Evolutionary conservation across 2,329 filamentous ascomycete genomes (phyloP).

Genomic region (Septoria linicola): DNA sequence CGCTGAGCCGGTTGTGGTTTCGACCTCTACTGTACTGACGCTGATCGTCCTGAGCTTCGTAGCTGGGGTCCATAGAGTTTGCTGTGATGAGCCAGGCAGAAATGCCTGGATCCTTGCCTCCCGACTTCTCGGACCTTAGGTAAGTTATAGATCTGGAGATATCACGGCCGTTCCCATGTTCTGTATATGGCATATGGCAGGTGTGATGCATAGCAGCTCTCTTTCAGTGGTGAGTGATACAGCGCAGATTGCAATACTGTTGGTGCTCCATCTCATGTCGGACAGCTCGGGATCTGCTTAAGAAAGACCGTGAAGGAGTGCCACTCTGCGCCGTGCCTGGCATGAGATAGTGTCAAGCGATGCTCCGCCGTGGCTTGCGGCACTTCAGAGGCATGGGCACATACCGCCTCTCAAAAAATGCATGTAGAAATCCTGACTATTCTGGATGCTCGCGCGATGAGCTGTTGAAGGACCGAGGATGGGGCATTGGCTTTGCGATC

Average conservation of each 20-base stretch:
- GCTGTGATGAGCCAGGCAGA: slow-evolving; percentile 9
- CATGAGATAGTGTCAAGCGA: not conserved
- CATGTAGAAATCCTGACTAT: not conserved
- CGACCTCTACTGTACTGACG: slow-evolving; percentile 2
- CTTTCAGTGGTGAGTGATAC: not conserved
- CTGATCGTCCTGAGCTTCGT: slow-evolving; percentile 9
- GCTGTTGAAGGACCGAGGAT: slow-evolving; percentile 9
- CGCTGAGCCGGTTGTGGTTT: slow-evolving; percentile 4
- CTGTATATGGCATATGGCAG: not conserved
- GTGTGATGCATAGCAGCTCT: slow-evolving; percentile 1
- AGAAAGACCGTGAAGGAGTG: not conserved
- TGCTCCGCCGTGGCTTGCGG: slow-evolving; percentile 8
- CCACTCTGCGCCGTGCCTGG: not conserved
- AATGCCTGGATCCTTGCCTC: not conserved
- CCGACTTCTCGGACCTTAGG: not conserved
- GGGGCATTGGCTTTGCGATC: slow-evolving; percentile 6
- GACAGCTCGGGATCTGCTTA: not conserved
- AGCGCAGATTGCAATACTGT: not conserved
- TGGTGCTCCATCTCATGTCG: not conserved
- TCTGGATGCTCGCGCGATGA: not conserved
- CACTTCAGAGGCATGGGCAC: not conserved
- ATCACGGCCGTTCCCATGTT: not conserved
- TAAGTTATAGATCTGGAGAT: not conserved
- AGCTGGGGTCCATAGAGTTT: slow-evolving; percentile 23
- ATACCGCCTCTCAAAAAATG: slow-evolving; percentile 4